Percentiles rank a stretch among this genome's conserved stretches.
Evolutionary conservation across 495 filamentous ascomycete species (phyloP).

Genomic region (Penicillium lividum): DNA sequence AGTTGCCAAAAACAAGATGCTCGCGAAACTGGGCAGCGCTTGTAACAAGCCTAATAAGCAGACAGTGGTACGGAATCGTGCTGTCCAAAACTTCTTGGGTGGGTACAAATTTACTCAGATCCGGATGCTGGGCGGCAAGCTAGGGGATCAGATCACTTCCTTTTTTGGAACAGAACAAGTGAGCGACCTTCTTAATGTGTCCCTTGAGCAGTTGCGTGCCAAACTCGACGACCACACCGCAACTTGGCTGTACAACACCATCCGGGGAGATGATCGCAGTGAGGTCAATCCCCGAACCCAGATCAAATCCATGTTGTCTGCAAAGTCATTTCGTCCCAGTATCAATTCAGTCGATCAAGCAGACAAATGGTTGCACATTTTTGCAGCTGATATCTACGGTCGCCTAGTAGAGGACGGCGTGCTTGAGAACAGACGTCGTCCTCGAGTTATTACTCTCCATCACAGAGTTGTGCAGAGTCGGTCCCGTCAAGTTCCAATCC

Average conservation of each 20-base stretch:
- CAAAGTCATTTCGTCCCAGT: constrained; percentile 88
- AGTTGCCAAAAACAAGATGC: constrained; percentile 88
- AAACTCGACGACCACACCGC: constrained; percentile 86
- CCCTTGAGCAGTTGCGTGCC: constrained; percentile 75
- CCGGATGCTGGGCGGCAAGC: constrained; percentile 91
- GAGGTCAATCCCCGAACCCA: constrained; percentile 90
- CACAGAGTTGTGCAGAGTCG: constrained; percentile 70
- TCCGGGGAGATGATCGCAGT: constrained; percentile 81
- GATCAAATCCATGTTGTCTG: constrained; percentile 97
- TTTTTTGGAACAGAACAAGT: constrained; percentile 80
- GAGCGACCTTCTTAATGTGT: constrained; percentile 68
- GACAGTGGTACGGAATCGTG: constrained; percentile 83
- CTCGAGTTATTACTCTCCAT: constrained; percentile 80
- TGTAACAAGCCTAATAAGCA: constrained; percentile 93
- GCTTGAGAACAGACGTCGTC: constrained; percentile 82
- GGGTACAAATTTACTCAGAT: constrained; percentile 96
- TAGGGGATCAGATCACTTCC: constrained; percentile 80
- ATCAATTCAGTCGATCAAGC: constrained; percentile 82
- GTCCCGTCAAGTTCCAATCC: constrained; percentile 74
- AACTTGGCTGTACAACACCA: constrained; percentile 81
- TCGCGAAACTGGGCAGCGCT: constrained; percentile 88
- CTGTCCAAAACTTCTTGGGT: constrained; percentile 75
- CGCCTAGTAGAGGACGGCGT: constrained; percentile 91
- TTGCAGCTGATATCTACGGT: constrained; percentile 88
- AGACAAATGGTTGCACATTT: constrained; percentile 84